Evolutionary conservation across 768 basidiomycete species (phyloP).

Genomic region (Suillus spraguei): DNA sequence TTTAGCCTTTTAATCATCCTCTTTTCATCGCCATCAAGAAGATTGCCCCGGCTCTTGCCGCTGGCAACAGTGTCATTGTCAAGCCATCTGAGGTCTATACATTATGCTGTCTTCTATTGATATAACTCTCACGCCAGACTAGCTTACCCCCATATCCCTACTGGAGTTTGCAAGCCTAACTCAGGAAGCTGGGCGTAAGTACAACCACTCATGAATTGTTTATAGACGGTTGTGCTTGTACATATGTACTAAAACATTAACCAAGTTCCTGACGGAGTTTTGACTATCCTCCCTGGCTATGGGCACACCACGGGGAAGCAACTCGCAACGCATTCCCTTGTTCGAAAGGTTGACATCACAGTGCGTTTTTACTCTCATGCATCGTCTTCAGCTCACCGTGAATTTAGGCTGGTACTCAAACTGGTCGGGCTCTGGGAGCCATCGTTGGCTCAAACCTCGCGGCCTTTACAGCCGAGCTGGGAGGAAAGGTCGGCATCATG

Average conservation of each 20-base stretch:
- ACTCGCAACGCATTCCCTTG: slow-evolving; percentile 62
- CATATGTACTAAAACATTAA: slow-evolving; percentile 5
- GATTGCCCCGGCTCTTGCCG: slow-evolving; percentile 82
- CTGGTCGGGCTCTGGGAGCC: slow-evolving; percentile 73
- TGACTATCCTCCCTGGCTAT: slow-evolving; percentile 74
- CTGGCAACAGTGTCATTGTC: slow-evolving; percentile 81
- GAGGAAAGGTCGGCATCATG: slow-evolving; percentile 64
- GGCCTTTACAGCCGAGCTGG: slow-evolving; percentile 80
- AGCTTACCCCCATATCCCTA: slow-evolving; percentile 80
- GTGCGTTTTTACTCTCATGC: slow-evolving; percentile 40
- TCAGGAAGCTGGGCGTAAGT: slow-evolving; percentile 64
- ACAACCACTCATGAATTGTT: not conserved
- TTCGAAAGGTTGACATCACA: slow-evolving; percentile 85
- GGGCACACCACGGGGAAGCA: slow-evolving; percentile 65
- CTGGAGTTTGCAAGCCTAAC: slow-evolving; percentile 75
- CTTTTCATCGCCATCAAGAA: slow-evolving; percentile 90
- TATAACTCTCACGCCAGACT: slow-evolving; percentile 7
- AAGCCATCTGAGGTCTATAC: slow-evolving; percentile 73
- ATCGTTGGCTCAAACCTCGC: slow-evolving; percentile 76
- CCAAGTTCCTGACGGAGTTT: slow-evolving; percentile 74
- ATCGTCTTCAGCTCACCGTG: not conserved
- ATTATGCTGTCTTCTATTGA: not conserved
- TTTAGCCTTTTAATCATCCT: slow-evolving; percentile 86
- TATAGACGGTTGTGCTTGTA: not conserved
- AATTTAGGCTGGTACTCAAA: slow-evolving; percentile 71